A percentile compares a stretch with the other conserved stretches of the same genome.
Evolutionary conservation across 306 rosid genomes (phyloP).

Genomic region (Boehmeria nivea): DNA sequence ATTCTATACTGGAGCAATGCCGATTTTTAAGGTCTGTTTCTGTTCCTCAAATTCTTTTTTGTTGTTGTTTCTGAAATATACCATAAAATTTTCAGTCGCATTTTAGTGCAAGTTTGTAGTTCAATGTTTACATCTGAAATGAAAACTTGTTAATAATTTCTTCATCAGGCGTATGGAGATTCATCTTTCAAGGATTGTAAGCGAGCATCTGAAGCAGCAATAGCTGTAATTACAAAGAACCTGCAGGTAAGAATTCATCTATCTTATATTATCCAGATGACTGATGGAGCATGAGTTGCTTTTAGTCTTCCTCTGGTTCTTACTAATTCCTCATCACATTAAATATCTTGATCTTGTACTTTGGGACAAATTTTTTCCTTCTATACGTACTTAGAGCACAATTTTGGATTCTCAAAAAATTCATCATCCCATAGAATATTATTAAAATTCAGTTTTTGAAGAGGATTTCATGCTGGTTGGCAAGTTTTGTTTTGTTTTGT

Average conservation of each 20-base stretch:
- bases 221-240: conserved; percentile 57
- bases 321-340: too few relatives aligned
- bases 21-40: conserved; percentile 69
- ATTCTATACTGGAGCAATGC: conserved; percentile 86
- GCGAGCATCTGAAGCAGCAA: conserved; percentile 87
- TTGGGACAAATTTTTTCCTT: not conserved
- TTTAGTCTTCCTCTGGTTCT: too few relatives aligned
- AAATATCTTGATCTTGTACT: not conserved
- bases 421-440: not conserved
- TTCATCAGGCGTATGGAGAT: conserved; percentile 74
- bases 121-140: conserved; percentile 5
- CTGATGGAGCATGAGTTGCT: not conserved
- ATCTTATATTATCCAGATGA: conserved; percentile 6
- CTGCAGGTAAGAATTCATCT: conserved; percentile 51
- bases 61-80: not conserved
- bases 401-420: not conserved
- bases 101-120: too few relatives aligned
- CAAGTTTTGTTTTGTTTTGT: not conserved
- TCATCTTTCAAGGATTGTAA: conserved; percentile 87
- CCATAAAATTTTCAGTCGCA: conserved; percentile 12
- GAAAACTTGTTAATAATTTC: conserved; percentile 19
- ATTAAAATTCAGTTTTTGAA: not conserved
- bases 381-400: not conserved
- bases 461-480: conserved; percentile 12
- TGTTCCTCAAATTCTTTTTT: not conserved